Evolutionary conservation across 352 stramenopile genomes (phyloP), one percentile per base, ranked within the genome.

Genomic region (Globisporangium polare): DNA sequence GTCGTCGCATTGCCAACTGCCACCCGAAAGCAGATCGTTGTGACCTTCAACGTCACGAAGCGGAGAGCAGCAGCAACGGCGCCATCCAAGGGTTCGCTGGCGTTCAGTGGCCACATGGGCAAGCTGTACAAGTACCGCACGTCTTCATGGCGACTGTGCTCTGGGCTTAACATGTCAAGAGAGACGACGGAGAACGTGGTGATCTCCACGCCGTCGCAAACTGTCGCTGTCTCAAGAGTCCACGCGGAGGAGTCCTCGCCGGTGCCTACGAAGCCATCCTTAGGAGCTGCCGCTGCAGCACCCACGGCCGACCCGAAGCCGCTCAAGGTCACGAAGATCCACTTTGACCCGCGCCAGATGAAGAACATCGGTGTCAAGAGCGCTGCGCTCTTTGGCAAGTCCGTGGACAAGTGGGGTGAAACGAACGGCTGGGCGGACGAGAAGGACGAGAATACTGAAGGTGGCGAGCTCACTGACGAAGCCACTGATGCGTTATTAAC

Each of bases 381-480:
- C 43, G 76, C 72, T 0, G 73, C 71, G 26, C 54, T 94, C 18
- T 91, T 89, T 45, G 80, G 80, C 27, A 77, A 73, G 5, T 69
- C 84, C 15, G 80, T 94, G 45, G 72, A 86, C 42, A 85, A 88
- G 54, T 94, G 85, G 85, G 69, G 67, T 17, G 72, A 82, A 41
- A 78, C 74, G 12, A 73, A 68, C 8, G 76, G 62, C 31, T 67
- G 62, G 61, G 67, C 65, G 42, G 75, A 80, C 39, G 73, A 64
- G 1, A 56, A 59, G 4, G 37, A 58, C 0, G 62, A 72, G 13
- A 68, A 47, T 31, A 6, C 29, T 33, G 39, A n/a, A 50, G 22
- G n/a, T 24, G 37, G 27, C 17, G 22, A 24, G 29, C 29, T 33
- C n/a, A 33, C 29, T 33, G 29, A 3, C 7, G 29, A 33, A 33